Percentiles rank a stretch among this genome's conserved stretches.
These are phyloP conservation scores for Kwoniella dendrophila DNA, from an alignment of 768 basidiomycete genomes.

Conservation along the genomic window DNA sequence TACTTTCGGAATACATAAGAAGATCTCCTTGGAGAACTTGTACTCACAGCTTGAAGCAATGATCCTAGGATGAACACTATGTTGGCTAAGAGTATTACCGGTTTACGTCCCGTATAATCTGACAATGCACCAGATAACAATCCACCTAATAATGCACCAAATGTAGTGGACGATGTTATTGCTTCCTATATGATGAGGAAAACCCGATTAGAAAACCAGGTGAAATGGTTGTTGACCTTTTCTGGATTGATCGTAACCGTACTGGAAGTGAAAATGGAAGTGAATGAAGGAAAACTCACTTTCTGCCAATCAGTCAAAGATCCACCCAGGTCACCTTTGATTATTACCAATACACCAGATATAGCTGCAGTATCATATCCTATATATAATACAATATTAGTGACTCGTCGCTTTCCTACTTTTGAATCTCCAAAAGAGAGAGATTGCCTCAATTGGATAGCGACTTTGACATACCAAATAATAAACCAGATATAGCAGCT, in stretches of 20 bases:
- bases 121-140: constrained; percentile 69
- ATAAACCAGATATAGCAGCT: constrained; percentile 73
- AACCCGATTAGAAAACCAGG: not conserved
- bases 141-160: constrained; percentile 76
- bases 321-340: constrained; percentile 67
- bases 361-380: constrained; percentile 79
- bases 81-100: constrained; percentile 69
- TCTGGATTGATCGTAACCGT: too few relatives aligned
- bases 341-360: constrained; percentile 76
- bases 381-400: constrained; percentile 39
- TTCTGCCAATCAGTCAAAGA: constrained; percentile 67
- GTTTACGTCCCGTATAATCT: constrained; percentile 70
- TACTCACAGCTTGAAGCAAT: constrained; percentile 65
- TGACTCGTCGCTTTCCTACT: not conserved
- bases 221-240: too few relatives aligned
- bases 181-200: constrained; percentile 64
- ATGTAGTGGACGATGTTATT: constrained; percentile 76
- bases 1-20: not conserved
- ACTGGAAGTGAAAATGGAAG: not conserved
- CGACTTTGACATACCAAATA: constrained; percentile 71
- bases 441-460: not conserved
- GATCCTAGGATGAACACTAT: constrained; percentile 75
- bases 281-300: constrained; percentile 53
- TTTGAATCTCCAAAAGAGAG: not conserved
- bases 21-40: not conserved